Conservation (phyloP, 257 asterid genomes). For the Solanum medicagineum region DNA sequence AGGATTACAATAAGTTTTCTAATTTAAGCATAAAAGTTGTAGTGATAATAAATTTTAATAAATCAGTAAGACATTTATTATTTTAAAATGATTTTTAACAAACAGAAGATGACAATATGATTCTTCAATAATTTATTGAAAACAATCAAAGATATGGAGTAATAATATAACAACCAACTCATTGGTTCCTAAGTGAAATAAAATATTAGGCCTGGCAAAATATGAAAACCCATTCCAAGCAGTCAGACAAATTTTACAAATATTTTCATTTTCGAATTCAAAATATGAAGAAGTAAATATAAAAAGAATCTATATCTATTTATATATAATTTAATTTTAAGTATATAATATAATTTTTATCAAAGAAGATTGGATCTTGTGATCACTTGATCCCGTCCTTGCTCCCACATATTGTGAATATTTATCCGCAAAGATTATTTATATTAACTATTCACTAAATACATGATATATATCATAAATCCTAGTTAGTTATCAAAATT, state of each 20-base stretch:
- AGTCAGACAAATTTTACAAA: neutral
- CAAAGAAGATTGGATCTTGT: rapidly evolving
- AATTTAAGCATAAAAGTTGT: neutral
- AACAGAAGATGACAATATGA: neutral
- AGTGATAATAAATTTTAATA: neutral
- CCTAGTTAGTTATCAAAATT: neutral
- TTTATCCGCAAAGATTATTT: rapidly evolving
- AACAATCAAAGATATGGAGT: neutral
- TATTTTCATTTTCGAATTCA: neutral
- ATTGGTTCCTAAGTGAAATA: neutral
- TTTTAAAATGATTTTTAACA: neutral
- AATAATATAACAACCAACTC: neutral
- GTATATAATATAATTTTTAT: too few relatives aligned
- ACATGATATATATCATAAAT: neutral
- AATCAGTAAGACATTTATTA: neutral
- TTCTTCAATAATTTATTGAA: neutral
- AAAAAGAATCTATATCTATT: too few relatives aligned
- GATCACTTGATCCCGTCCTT: neutral
- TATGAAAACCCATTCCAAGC: neutral
- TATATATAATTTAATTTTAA: too few relatives aligned
- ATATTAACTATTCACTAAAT: neutral
- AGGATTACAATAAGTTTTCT: neutral
- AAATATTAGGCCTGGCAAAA: neutral
- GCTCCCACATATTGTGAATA: neutral
- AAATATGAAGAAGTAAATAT: too few relatives aligned